These are phyloP conservation scores for Diversispora eburnea DNA, from an alignment of 192 early-diverging fungal species.

Conservation along the genomic window DNA sequence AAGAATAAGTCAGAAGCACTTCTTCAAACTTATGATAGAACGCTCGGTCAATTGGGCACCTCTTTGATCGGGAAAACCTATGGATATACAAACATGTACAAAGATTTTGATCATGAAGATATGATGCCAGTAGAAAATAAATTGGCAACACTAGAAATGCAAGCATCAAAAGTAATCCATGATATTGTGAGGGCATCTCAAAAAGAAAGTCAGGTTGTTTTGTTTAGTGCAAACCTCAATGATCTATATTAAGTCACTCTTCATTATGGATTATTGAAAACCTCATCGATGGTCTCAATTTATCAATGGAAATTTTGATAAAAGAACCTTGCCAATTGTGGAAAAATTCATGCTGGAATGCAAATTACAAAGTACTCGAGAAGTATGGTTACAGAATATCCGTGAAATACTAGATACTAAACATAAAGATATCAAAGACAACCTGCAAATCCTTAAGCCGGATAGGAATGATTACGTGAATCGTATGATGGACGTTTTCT, in stretches of 20 bases:
- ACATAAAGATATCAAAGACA: slow-evolving; percentile 14
- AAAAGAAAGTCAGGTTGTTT: slow-evolving; percentile 15
- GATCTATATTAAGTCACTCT: slow-evolving; percentile 34
- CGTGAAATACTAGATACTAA: slow-evolving; percentile 34
- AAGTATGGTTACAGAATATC: slow-evolving; percentile 40
- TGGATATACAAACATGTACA: slow-evolving; percentile 27
- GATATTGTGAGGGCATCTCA: slow-evolving; percentile 25
- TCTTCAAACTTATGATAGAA: slow-evolving; percentile 31
- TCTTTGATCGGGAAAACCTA: slow-evolving; percentile 23
- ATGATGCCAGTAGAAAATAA: slow-evolving; percentile 37
- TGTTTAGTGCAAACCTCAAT: slow-evolving; percentile 5
- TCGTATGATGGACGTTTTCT: slow-evolving; percentile 14
- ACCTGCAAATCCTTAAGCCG: not conserved
- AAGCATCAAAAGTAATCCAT: slow-evolving; percentile 24
- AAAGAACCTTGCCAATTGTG: not conserved
- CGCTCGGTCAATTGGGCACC: not conserved
- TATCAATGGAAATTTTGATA: slow-evolving; percentile 19
- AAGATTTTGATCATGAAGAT: slow-evolving; percentile 29
- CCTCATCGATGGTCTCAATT: slow-evolving; percentile 31
- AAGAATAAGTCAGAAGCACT: slow-evolving; percentile 12
- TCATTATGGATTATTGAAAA: slow-evolving; percentile 34
- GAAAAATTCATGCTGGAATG: slow-evolving; percentile 29
- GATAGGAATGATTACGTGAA: slow-evolving; percentile 11
- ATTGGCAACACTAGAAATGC: slow-evolving; percentile 24
- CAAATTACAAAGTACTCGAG: slow-evolving; percentile 27